A percentile compares a stretch with the other conserved stretches of the same genome.
phyloP scores from a whole-genome alignment of 495 filamentous ascomycete genomes.

The Podospora pseudocomata region DNA sequence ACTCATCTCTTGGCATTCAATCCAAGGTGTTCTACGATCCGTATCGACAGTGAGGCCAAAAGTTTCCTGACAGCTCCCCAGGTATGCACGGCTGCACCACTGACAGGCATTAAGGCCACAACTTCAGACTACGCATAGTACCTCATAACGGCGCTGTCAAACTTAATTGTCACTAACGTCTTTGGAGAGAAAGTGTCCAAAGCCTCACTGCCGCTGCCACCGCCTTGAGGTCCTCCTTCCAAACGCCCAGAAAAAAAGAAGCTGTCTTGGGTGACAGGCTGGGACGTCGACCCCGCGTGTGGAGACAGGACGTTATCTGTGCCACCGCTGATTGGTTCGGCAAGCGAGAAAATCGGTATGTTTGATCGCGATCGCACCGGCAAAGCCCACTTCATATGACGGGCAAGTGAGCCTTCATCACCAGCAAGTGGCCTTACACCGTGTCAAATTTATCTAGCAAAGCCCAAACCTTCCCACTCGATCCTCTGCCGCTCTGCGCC shows the following conservation, averaged over 20 bases:
- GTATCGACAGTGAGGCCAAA: neutral
- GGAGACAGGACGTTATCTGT: slow-evolving; percentile 15
- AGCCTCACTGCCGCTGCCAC: neutral
- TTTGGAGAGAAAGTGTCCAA: neutral
- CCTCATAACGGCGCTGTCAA: neutral
- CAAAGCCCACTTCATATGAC: slow-evolving; percentile 12
- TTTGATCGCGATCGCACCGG: slow-evolving; percentile 20
- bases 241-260: neutral
- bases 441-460: neutral
- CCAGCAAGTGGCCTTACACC: neutral
- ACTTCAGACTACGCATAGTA: neutral
- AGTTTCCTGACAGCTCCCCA: neutral
- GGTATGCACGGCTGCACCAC: neutral
- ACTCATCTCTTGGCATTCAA: neutral
- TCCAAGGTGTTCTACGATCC: neutral
- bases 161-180: neutral
- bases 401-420: neutral
- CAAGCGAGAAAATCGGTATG: slow-evolving; percentile 24
- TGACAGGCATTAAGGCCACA: neutral
- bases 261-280: neutral
- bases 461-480: neutral
- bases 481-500: neutral
- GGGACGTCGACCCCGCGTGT: slow-evolving; percentile 18
- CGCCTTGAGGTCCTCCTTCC: neutral
- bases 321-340: slow-evolving; percentile 21